Percentiles rank a stretch among this genome's conserved stretches.
Conservation (phyloP, 2,329 filamentous ascomycete species). For the Fusarium poae region DNA sequence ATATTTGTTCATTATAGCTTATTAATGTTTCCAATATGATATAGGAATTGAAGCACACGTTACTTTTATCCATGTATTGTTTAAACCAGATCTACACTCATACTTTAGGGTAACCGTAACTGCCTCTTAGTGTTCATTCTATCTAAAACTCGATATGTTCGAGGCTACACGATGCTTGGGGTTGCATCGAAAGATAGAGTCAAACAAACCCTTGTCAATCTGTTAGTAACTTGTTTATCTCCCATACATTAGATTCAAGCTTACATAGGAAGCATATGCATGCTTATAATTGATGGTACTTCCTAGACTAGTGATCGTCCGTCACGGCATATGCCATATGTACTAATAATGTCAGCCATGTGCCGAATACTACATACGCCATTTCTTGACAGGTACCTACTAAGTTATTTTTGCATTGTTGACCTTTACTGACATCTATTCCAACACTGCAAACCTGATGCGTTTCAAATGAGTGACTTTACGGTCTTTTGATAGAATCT, state of each 20-base stretch:
- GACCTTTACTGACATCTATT: not conserved
- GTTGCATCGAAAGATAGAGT: slow-evolving; percentile 11
- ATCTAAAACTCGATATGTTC: slow-evolving; percentile 25
- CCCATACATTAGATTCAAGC: slow-evolving; percentile 18
- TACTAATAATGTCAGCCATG: not conserved
- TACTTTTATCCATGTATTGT: not conserved
- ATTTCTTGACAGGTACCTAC: not conserved
- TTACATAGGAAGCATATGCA: slow-evolving; percentile 11
- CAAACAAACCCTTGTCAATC: slow-evolving; percentile 18
- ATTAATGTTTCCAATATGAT: not conserved
- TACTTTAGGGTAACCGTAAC: slow-evolving; percentile 32
- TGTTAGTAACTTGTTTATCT: not conserved
- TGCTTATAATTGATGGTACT: slow-evolving; percentile 20
- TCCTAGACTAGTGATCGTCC: not conserved
- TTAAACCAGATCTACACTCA: not conserved
- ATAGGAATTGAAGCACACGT: not conserved
- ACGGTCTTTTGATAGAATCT: slow-evolving; percentile 12
- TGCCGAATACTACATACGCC: not conserved
- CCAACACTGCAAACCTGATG: not conserved
- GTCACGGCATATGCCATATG: not conserved
- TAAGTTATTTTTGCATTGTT: not conserved
- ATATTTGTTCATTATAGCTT: not conserved
- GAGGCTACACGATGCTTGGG: slow-evolving; percentile 5
- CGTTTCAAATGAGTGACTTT: not conserved
- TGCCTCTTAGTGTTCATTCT: not conserved